Evolutionary conservation across 192 early-diverging fungal genomes (phyloP).

Genomic region (Backusella circina): DNA sequence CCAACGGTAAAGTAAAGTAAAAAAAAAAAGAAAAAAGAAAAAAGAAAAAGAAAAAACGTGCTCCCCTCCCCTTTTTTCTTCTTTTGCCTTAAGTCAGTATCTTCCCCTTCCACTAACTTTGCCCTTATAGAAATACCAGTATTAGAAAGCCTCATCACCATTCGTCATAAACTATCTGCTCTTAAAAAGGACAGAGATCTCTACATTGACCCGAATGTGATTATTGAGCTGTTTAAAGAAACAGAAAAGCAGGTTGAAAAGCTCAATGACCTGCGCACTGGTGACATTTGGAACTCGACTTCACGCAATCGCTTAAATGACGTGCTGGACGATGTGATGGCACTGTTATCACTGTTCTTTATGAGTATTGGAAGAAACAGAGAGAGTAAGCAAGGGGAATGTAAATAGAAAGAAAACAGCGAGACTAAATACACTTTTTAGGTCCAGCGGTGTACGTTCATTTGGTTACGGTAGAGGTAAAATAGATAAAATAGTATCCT

Average conservation of each 20-base stretch:
- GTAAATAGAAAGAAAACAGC: background rate
- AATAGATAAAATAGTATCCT: conserved; percentile 4
- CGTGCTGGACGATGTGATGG: conserved; percentile 73
- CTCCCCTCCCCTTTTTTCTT: background rate
- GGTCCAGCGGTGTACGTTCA: conserved; percentile 72
- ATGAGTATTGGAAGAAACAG: conserved; percentile 72
- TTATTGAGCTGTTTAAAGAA: conserved; percentile 63
- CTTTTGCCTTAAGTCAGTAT: background rate
- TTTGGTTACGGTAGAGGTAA: conserved; percentile 70
- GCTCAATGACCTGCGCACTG: conserved; percentile 14
- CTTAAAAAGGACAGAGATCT: conserved; percentile 72
- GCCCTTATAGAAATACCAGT: conserved; percentile 52
- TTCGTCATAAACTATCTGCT: conserved; percentile 66
- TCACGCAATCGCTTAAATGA: conserved; percentile 55
- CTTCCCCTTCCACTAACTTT: background rate
- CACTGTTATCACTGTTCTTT: conserved; percentile 74
- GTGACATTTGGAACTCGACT: conserved; percentile 13
- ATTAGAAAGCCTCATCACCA: conserved; percentile 61
- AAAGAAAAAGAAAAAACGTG: too few species aligned
- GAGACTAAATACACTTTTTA: background rate
- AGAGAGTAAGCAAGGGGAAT: conserved; percentile 41
- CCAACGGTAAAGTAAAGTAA: background rate
- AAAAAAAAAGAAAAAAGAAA: background rate
- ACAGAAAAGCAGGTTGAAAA: conserved; percentile 49
- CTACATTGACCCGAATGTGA: conserved; percentile 61